Evolutionary conservation across 163 green algal genomes (phyloP).

Genomic region (Scenedesmus sp.): DNA sequence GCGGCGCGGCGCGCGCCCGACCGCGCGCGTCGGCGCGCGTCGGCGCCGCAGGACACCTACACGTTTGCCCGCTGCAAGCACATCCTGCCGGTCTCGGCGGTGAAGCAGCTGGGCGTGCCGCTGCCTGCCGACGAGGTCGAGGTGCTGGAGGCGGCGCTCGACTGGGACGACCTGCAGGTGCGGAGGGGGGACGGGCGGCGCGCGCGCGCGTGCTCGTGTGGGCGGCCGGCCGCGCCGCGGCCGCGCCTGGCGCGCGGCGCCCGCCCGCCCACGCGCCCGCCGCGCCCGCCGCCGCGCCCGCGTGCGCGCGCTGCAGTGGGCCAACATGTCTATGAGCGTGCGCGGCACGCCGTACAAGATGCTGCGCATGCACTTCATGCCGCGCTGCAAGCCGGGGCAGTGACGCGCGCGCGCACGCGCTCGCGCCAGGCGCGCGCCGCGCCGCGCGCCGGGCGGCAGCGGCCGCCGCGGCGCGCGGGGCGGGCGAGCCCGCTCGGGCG

Average conservation of each 20-base stretch:
- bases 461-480: too few species aligned
- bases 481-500: too few species aligned
- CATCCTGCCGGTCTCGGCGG: slow-evolving; percentile 58
- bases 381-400: slow-evolving; percentile 11
- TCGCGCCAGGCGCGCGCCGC: too few species aligned
- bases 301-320: slow-evolving; percentile 31
- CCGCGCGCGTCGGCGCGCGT: too few species aligned
- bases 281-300: neutral
- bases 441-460: too few species aligned
- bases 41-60: slow-evolving; percentile 67
- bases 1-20: too few species aligned
- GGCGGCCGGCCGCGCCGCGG: too few species aligned
- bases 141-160: slow-evolving; percentile 66
- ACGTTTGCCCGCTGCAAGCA: slow-evolving; percentile 68
- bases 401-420: too few species aligned
- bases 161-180: slow-evolving; percentile 89
- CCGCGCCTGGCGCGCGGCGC: too few species aligned
- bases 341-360: slow-evolving; percentile 53
- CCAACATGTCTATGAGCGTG: slow-evolving; percentile 37
- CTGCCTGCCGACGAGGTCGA: slow-evolving; percentile 67
- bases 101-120: slow-evolving; percentile 71
- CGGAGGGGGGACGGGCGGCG: too few species aligned
- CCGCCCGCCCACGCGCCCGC: neutral
- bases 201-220: too few species aligned
- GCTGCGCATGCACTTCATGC: slow-evolving; percentile 65